Percentiles rank a stretch among this genome's conserved stretches.
phyloP scores from a whole-genome alignment of 192 early-diverging fungal genomes.

The Entomortierella beljakovae region DNA sequence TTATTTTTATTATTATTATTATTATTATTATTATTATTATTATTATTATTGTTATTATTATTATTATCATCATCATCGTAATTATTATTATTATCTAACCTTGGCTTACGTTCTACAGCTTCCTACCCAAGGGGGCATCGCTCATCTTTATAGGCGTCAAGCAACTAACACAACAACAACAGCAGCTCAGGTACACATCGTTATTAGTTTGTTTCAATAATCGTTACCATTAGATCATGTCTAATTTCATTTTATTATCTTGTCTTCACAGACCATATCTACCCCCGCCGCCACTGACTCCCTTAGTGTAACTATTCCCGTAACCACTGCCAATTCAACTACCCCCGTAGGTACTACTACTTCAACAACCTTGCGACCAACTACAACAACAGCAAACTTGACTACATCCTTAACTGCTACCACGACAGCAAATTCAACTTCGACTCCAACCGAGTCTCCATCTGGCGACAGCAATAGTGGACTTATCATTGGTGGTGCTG shows the following conservation, averaged over 20 bases:
- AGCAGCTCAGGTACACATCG: no score
- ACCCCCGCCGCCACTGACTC: neutral
- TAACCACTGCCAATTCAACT: neutral
- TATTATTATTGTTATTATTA: neutral
- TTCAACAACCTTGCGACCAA: constrained; percentile 2
- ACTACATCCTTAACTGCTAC: neutral
- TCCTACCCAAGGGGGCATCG: neutral
- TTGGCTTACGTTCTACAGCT: neutral
- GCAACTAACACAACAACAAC: neutral
- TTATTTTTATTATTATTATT: no score
- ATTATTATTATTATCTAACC: neutral
- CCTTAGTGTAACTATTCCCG: neutral
- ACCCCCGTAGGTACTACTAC: neutral
- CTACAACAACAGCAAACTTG: neutral
- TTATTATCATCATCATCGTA: neutral
- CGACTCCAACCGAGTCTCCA: neutral
- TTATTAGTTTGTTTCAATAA: no score
- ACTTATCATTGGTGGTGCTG: constrained; percentile 4
- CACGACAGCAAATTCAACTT: neutral
- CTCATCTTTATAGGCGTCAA: neutral
- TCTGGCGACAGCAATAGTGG: neutral
- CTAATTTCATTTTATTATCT: neutral
- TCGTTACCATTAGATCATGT: neutral
- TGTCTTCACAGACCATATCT: neutral
- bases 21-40: neutral